These are phyloP conservation scores for Suillus cothurnatus DNA, from an alignment of 768 basidiomycete species.

Conservation along the genomic window DNA sequence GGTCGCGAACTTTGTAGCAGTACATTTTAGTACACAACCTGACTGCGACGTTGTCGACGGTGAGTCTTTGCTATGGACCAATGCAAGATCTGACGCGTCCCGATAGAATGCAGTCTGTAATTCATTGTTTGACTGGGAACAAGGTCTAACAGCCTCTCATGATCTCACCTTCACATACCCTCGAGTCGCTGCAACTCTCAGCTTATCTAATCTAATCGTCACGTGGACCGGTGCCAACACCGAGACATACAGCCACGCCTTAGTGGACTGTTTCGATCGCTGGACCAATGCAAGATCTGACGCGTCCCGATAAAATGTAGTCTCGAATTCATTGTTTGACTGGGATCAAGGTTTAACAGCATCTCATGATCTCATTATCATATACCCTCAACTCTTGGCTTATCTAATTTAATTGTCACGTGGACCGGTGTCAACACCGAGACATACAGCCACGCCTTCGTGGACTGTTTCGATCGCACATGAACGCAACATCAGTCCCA, in stretches of 20 bases:
- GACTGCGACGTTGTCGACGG: background rate
- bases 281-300: background rate
- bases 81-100: background rate
- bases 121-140: background rate
- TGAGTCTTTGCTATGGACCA: background rate
- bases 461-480: background rate
- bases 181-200: background rate
- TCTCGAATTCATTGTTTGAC: background rate
- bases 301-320: background rate
- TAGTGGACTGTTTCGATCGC: background rate
- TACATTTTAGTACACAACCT: background rate
- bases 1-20: background rate
- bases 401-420: slow-evolving; percentile 5
- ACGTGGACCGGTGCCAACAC: background rate
- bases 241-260: background rate
- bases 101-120: background rate
- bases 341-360: background rate
- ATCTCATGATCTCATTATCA: too few species aligned
- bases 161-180: too few species aligned
- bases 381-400: background rate
- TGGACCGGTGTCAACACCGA: background rate
- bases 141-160: background rate
- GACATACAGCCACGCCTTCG: background rate
- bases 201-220: slow-evolving; percentile 5
- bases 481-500: background rate